Base-by-base conservation (phyloP, 495 filamentous ascomycete species). In the Aspergillus ellipticus region DNA sequence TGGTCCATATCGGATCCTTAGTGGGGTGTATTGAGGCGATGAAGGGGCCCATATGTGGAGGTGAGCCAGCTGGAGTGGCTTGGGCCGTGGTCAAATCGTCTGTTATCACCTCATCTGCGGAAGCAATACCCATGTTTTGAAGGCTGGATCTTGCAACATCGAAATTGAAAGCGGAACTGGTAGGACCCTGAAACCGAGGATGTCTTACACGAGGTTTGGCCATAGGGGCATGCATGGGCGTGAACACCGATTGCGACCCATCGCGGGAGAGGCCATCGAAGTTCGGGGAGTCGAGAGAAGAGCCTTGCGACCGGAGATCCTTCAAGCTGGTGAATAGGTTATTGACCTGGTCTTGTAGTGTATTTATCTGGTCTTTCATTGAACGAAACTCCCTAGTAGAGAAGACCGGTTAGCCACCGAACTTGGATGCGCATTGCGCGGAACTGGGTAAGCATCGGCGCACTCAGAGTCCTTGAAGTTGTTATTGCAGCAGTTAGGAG, bases 131-230 rank as follows among this genome's bases (percentile, higher is more conserved):
- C 90, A 96, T 95, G 54, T 83, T 90, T 58, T 93, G 88, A 20
- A 96, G 72, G 16, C 90, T 96, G 37, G 85, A 89, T 66, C 89
- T 90, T 20, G 92, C 92, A 4, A 96, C 88, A 59, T 91, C 87
- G 54, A 96, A 84, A 59, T 85, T 92, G 74, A 91, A 96, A 6
- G 85, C 84, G 8, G 85, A 88, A 73, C 89, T 93, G 0, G 90
- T 96, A 2, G 92, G 92, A 0, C 92, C 92, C 49, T 88, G 88
- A 59, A 93, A 96, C 9, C 81, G 82, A 20, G 85, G 82, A 51
- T 86, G 86, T 66, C 70, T 74, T 13, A 60, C 50, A 33, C 72
- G 72, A 56, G 70, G 62, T 66, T 73, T 66, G 48, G 70, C 49
- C 51, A 70, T 46, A n/a, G 65, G 52, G 33, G 67, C 26, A 8